Percentiles rank a stretch among this genome's conserved stretches.
Conservation (phyloP, 2,329 filamentous ascomycete species). For the Fusarium heterosporum region DNA sequence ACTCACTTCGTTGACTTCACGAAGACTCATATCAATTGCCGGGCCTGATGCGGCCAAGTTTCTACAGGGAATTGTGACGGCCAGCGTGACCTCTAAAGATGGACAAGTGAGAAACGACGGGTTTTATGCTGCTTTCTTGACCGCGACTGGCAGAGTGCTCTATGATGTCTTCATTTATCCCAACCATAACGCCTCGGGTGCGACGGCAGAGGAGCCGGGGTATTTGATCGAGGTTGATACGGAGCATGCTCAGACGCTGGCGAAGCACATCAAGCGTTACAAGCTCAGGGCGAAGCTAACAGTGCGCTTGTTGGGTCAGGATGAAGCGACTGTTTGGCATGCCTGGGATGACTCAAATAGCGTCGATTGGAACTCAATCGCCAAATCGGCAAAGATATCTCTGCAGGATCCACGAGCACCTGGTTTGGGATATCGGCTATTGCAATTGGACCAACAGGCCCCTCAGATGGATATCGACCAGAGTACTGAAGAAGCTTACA, state of each 20-base stretch:
- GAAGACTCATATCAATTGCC: constrained; percentile 81
- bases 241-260: constrained; percentile 68
- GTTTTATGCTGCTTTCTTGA: constrained; percentile 87
- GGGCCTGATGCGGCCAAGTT: constrained; percentile 85
- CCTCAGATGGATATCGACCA: constrained; percentile 59
- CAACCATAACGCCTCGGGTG: constrained; percentile 51
- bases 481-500: constrained; percentile 72
- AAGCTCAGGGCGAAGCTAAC: constrained; percentile 85
- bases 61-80: constrained; percentile 88
- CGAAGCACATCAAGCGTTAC: constrained; percentile 83
- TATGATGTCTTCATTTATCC: constrained; percentile 94
- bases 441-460: constrained; percentile 49
- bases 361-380: constrained; percentile 38
- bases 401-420: constrained; percentile 66
- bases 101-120: constrained; percentile 58
- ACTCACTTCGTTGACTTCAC: constrained; percentile 72
- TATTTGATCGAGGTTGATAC: constrained; percentile 87
- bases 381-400: constrained; percentile 48
- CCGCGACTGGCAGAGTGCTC: constrained; percentile 83
- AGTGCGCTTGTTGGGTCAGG: constrained; percentile 72
- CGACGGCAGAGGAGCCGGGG: constrained; percentile 46
- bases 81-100: constrained; percentile 57
- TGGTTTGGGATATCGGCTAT: constrained; percentile 65
- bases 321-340: constrained; percentile 77
- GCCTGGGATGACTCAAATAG: constrained; percentile 71